phyloP scores from a whole-genome alignment of 202 grass and related monocot genomes.

The Zizania palustris region DNA sequence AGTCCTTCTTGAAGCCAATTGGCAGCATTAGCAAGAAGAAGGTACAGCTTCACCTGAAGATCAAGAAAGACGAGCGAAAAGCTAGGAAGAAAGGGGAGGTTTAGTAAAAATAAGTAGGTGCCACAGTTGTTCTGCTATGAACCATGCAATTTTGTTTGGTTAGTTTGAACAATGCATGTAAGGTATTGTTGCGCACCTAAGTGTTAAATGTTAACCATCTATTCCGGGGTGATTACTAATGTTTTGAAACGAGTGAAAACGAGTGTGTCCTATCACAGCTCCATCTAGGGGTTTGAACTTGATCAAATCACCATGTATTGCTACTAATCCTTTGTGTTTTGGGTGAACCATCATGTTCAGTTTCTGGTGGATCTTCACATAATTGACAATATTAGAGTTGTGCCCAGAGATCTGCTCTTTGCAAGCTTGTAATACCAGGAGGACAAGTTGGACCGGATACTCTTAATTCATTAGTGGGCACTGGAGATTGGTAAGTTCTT shows the following conservation, averaged over 20 bases:
- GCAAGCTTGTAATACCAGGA: neutral
- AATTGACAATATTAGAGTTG: neutral
- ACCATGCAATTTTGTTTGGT: conserved; percentile 45
- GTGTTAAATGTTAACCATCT: conserved; percentile 18
- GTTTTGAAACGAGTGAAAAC: neutral
- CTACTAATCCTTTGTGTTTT: neutral
- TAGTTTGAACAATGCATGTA: conserved; percentile 35
- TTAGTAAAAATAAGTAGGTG: conserved; percentile 49
- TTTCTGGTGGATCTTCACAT: neutral
- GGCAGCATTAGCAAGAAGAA: conserved; percentile 90
- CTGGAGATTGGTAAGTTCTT: neutral
- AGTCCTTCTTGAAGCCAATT: conserved; percentile 63
- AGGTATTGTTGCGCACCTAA: neutral
- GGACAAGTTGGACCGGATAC: neutral
- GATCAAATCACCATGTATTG: neutral
- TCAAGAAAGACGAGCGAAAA: conserved; percentile 77
- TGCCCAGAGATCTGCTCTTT: neutral
- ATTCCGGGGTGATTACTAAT: conserved; percentile 12
- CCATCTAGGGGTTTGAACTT: neutral
- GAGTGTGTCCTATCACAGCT: neutral
- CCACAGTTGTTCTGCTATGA: neutral
- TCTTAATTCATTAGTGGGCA: neutral
- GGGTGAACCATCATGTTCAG: neutral
- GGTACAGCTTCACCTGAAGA: conserved; percentile 68
- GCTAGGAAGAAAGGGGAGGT: conserved; percentile 73